Conservation (phyloP, 768 basidiomycete species). For the Zangia roseola region DNA sequence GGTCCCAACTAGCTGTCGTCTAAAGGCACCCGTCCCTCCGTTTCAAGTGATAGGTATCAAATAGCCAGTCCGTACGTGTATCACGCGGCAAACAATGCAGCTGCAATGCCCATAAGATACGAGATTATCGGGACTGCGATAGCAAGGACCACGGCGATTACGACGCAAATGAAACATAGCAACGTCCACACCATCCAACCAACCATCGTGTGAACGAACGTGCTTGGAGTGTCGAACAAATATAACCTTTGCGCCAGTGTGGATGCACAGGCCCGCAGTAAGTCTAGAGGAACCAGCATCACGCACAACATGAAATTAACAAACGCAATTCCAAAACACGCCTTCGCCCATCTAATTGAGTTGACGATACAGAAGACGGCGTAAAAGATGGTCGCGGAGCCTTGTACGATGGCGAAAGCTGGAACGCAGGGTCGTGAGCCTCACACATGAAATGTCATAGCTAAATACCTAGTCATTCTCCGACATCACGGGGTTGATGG, state of each 20-base stretch:
- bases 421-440: too few relatives aligned
- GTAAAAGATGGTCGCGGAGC: conserved; percentile 52
- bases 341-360: conserved; percentile 52
- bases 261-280: conserved; percentile 45
- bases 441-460: conserved; percentile 53
- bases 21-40: conserved; percentile 37
- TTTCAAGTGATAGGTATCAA: conserved; percentile 45
- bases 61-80: conserved; percentile 53
- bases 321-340: conserved; percentile 47
- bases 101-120: conserved; percentile 51
- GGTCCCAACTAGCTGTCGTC: conserved; percentile 33
- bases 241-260: conserved; percentile 53
- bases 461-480: too few relatives aligned
- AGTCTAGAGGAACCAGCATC: conserved; percentile 22
- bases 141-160: conserved; percentile 46
- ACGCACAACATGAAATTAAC: conserved; percentile 51
- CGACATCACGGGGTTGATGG: too few relatives aligned
- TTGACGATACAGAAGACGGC: conserved; percentile 42
- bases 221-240: conserved; percentile 50
- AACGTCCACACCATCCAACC: conserved; percentile 49
- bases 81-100: conserved; percentile 57
- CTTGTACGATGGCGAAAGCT: too few relatives aligned
- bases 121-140: conserved; percentile 56
- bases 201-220: conserved; percentile 48
- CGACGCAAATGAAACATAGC: conserved; percentile 37